Evolutionary conservation across 169 alveolate genomes (phyloP).

Genomic region (Cryptosporidium baileyi): DNA sequence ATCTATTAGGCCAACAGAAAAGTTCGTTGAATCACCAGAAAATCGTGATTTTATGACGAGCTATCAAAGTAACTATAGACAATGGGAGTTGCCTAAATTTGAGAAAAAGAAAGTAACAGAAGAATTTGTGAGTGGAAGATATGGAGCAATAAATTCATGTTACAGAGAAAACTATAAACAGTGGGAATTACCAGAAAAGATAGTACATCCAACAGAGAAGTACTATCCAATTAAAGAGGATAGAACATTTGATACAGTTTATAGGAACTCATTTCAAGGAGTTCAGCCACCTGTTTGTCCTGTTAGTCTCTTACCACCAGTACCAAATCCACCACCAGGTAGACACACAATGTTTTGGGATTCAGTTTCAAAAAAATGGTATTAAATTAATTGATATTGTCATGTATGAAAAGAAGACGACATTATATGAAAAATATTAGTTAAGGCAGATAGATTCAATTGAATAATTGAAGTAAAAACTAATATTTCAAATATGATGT

Average conservation of each 20-base stretch:
- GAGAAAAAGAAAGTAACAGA: slow-evolving; percentile 2
- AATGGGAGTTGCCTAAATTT: slow-evolving; percentile 50
- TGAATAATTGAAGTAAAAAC: no score
- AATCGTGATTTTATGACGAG: slow-evolving; percentile 57
- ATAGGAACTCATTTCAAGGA: slow-evolving; percentile 42
- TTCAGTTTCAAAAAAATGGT: slow-evolving; percentile 53
- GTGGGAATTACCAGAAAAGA: slow-evolving; percentile 26
- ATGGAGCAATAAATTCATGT: slow-evolving; percentile 16
- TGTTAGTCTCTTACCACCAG: slow-evolving; percentile 60
- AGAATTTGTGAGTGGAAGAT: background rate
- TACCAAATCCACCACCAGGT: slow-evolving; percentile 68
- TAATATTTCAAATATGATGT: no score
- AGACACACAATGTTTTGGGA: slow-evolving; percentile 69
- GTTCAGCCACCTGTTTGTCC: slow-evolving; percentile 29
- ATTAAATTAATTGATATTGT: background rate
- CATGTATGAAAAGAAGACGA: no score
- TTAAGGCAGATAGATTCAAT: no score
- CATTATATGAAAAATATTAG: no score
- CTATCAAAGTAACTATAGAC: slow-evolving; percentile 33
- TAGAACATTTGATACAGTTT: slow-evolving; percentile 42
- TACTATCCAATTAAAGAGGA: slow-evolving; percentile 54
- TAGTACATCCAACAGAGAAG: slow-evolving; percentile 1
- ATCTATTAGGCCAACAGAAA: slow-evolving; percentile 6
- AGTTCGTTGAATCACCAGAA: slow-evolving; percentile 36
- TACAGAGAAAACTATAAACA: slow-evolving; percentile 44